Conservation (phyloP, 257 asterid genomes). For the Oldenlandia corymbosa region DNA sequence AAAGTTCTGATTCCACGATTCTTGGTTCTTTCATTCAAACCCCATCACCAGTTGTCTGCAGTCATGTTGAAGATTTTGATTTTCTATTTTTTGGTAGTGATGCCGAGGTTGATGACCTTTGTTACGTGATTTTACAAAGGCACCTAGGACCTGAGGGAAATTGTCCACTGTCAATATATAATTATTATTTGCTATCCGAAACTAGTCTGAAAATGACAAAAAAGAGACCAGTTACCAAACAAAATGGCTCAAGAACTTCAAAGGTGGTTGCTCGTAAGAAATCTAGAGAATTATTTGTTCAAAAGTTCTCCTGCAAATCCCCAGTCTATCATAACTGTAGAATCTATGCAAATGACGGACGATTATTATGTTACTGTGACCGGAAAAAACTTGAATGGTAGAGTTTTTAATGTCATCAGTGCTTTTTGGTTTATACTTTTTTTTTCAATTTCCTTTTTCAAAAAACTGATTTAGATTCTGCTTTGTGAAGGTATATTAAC, state of each 20-base stretch:
- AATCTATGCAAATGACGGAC: conserved; percentile 89
- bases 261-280: conserved; percentile 52
- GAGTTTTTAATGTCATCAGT: conserved; percentile 4
- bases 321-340: conserved; percentile 97
- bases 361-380: conserved; percentile 87
- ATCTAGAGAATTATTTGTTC: conserved; percentile 76
- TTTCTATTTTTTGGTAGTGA: conserved; percentile 42
- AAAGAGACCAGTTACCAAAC: conserved; percentile 38
- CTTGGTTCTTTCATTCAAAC: conserved; percentile 33
- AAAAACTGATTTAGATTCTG: neutral
- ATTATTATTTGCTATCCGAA: conserved; percentile 63
- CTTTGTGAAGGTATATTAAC: conserved; percentile 58
- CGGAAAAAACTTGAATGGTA: conserved; percentile 92
- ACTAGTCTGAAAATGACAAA: conserved; percentile 43
- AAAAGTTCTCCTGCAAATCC: conserved; percentile 91
- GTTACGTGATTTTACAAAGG: conserved; percentile 40
- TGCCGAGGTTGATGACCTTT: conserved; percentile 39
- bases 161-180: conserved; percentile 78
- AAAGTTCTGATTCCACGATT: conserved; percentile 37
- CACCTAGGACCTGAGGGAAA: conserved; percentile 61
- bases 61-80: conserved; percentile 61
- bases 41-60: conserved; percentile 66
- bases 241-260: conserved; percentile 47
- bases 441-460: neutral
- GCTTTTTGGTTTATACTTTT: neutral